These are phyloP conservation scores for Russula sp. DNA, from an alignment of 768 basidiomycete genomes.

Conservation along the genomic window DNA sequence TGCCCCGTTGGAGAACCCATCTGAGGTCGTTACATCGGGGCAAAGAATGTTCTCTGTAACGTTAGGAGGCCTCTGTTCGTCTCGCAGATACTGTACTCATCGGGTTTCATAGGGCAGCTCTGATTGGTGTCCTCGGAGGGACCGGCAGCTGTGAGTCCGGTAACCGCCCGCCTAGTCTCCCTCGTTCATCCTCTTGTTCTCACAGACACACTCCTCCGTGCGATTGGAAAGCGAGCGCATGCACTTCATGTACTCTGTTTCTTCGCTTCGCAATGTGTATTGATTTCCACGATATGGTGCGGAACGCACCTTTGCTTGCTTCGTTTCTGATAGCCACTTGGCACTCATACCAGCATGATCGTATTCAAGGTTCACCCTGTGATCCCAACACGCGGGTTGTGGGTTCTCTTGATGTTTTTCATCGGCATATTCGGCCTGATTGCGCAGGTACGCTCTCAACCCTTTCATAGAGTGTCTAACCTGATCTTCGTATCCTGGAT, in stretches of 20 bases:
- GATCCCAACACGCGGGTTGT: conserved; percentile 46
- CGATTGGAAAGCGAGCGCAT: conserved; percentile 74
- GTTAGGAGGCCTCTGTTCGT: conserved; percentile 36
- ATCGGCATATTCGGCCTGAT: conserved; percentile 54
- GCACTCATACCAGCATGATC: conserved; percentile 41
- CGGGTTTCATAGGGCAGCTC: conserved; percentile 45
- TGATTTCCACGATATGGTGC: conserved; percentile 39
- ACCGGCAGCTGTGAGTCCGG: conserved; percentile 63
- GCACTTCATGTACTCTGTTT: conserved; percentile 68
- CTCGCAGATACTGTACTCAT: not conserved
- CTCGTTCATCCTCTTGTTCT: not conserved
- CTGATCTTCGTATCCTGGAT: not conserved
- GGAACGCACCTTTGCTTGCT: conserved; percentile 1
- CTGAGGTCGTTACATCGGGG: conserved; percentile 31
- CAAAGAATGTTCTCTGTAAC: conserved; percentile 60
- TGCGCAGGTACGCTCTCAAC: conserved; percentile 38
- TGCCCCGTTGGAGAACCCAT: conserved; percentile 4
- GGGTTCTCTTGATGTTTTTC: conserved; percentile 47
- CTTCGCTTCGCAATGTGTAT: conserved; percentile 58
- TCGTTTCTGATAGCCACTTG: not conserved
- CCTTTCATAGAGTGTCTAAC: not conserved
- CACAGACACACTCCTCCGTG: conserved; percentile 53
- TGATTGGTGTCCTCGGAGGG: conserved; percentile 63
- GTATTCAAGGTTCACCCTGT: conserved; percentile 42
- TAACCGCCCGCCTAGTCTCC: not conserved